Conservation (phyloP, 2,329 filamentous ascomycete species). For the Pestalotiopsis sp. region DNA sequence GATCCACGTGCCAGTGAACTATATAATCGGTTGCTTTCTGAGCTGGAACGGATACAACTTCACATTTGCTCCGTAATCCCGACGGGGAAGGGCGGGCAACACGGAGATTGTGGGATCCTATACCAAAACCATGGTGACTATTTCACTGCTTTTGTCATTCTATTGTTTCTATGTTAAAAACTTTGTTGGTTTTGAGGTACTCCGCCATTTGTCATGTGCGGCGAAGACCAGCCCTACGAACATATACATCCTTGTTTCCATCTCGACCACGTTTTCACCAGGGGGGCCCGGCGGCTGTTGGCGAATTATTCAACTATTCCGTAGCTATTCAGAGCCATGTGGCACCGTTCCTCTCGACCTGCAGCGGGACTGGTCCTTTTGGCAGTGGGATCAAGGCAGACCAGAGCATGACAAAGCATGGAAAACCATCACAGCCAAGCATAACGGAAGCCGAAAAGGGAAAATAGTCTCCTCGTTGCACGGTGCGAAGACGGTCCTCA, state of each 20-base stretch:
- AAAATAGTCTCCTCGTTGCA: not conserved
- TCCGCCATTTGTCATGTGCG: not conserved
- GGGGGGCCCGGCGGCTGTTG: not conserved
- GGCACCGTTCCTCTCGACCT: not conserved
- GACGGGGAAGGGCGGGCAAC: not conserved
- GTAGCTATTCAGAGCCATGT: not conserved
- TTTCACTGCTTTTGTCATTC: not conserved
- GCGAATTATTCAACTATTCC: not conserved
- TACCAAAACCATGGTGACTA: not conserved
- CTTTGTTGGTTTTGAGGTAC: not conserved
- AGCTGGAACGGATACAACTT: not conserved
- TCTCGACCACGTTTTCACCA: not conserved
- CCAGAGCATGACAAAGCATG: not conserved
- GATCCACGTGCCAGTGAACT: not conserved
- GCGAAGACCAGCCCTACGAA: not conserved
- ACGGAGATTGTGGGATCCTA: not conserved
- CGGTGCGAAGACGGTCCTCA: not conserved
- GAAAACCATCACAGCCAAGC: not conserved
- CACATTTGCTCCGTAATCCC: not conserved
- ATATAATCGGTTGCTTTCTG: not conserved
- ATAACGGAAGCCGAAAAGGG: not conserved
- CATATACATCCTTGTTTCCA: not conserved
- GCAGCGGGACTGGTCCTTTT: not conserved
- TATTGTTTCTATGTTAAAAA: not conserved
- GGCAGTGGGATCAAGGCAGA: not conserved